Evolutionary conservation across 306 rosid species (phyloP).

Genomic region (Cyclanthera cordifolia): DNA sequence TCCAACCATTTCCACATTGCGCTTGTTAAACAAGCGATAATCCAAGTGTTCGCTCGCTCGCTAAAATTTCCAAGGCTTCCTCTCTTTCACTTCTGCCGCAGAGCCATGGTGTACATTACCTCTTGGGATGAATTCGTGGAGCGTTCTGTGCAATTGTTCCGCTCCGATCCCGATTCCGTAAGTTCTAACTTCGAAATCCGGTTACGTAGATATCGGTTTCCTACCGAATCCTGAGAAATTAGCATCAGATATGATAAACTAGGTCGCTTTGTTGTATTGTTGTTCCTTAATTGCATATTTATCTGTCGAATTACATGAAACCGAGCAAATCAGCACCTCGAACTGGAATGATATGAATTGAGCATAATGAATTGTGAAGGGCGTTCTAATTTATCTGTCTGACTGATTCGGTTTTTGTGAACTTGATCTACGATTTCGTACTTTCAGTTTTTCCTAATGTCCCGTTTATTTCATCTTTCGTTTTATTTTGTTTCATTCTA

Average conservation of each 20-base stretch:
- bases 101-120: constrained; percentile 54
- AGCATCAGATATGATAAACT: neutral
- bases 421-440: neutral
- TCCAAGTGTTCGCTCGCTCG: neutral
- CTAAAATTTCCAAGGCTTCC: neutral
- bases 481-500: neutral
- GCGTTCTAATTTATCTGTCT: neutral
- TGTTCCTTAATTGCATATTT: neutral
- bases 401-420: neutral
- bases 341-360: neutral
- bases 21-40: neutral
- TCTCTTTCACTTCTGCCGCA: neutral
- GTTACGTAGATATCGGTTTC: neutral
- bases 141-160: constrained; percentile 73
- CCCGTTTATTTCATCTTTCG: neutral
- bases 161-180: constrained; percentile 74
- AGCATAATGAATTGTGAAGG: neutral
- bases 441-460: neutral
- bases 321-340: neutral
- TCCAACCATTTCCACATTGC: neutral
- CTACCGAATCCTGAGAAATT: constrained; percentile 18
- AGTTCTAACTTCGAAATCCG: neutral
- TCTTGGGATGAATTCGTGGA: constrained; percentile 77
- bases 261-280: neutral
- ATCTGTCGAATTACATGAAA: neutral